Evolutionary conservation across 208 protist species (phyloP), one percentile per base, ranked within the genome.

Genomic region (Crithidia sp.): DNA sequence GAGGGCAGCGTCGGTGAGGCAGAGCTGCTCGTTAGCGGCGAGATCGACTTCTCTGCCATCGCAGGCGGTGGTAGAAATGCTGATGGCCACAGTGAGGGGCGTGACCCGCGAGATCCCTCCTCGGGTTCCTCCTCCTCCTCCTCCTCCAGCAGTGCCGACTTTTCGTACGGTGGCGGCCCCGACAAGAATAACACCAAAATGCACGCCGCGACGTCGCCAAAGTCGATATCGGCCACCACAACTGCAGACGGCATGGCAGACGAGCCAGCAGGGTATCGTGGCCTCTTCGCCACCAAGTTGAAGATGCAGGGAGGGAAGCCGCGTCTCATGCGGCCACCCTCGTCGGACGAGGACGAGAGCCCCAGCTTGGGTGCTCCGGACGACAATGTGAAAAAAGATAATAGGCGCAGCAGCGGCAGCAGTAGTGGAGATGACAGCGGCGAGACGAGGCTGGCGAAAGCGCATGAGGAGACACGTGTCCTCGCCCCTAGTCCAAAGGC

Each of bases 21-120:
- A 19, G 81, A 85, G 81, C 44, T 91, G 44, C 64, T 82, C 17
- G 73, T 58, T 28, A 75, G 66, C 67, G 81, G 75, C 4, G 83
- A 91, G 17, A 39, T 92, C 13, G 82, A 86, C 69, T 90, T 91
- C 79, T 82, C 81, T 4, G 45, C 63, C 13, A 55, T 76, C 41
- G 14, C 39, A 6, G 55, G 65, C 36, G 37, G 50, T 2, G 37
- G 43, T 47, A 28, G 47, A 28, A 4, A 28, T 28, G 28, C 17
- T 40, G 61, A 56, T 7, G 52, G 43, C 7, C 57, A 16, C 16
- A 49, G 12, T 16, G 41, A 57, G 8, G 19, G 43, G 8, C 13
- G n/a, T n/a, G 28, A 41, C 40, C 40, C 60, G 4, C 36, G 37
- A 14, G 47, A 19, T 49, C 52, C 55, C 1, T 65, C 56, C 7